Conservation (phyloP, 78 protist genomes). For the Chrysochromulina parva region DNA sequence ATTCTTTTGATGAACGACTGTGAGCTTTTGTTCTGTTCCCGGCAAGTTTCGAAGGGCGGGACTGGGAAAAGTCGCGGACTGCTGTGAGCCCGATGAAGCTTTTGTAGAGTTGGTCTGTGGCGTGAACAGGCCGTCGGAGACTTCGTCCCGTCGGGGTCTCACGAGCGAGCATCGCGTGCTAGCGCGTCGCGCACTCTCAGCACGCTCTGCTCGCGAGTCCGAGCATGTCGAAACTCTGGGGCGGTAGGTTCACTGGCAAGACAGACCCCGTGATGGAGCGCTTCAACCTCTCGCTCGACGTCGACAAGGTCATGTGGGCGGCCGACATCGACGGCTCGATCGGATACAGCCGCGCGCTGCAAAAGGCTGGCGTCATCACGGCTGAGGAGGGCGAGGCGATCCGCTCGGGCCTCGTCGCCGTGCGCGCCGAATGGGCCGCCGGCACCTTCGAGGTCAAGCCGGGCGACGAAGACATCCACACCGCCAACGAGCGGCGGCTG, state of each 20-base stretch:
- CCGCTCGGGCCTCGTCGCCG: slow-evolving; percentile 49
- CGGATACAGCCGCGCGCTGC: slow-evolving; percentile 14
- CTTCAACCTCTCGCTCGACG: slow-evolving; percentile 62
- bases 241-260: slow-evolving; percentile 70
- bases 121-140: too few species aligned
- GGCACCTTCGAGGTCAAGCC: slow-evolving; percentile 39
- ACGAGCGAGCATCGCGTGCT: too few species aligned
- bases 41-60: too few species aligned
- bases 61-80: too few species aligned
- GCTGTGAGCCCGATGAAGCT: too few species aligned
- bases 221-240: slow-evolving; percentile 57
- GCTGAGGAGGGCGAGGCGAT: slow-evolving; percentile 49
- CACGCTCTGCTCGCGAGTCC: too few species aligned
- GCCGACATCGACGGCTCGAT: slow-evolving; percentile 26
- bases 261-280: slow-evolving; percentile 70
- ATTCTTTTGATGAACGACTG: too few species aligned
- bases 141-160: too few species aligned
- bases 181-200: too few species aligned
- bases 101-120: too few species aligned
- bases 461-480: slow-evolving; percentile 82
- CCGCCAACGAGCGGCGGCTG: slow-evolving; percentile 79
- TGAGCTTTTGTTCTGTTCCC: too few species aligned
- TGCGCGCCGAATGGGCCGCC: slow-evolving; percentile 38
- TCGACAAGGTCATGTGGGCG: slow-evolving; percentile 58
- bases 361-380: slow-evolving; percentile 43